A percentile compares a stretch with the other conserved stretches of the same genome.
These are phyloP conservation scores for Zarea fungicola DNA, from an alignment of 2,329 filamentous ascomycete genomes.

Conservation along the genomic window DNA sequence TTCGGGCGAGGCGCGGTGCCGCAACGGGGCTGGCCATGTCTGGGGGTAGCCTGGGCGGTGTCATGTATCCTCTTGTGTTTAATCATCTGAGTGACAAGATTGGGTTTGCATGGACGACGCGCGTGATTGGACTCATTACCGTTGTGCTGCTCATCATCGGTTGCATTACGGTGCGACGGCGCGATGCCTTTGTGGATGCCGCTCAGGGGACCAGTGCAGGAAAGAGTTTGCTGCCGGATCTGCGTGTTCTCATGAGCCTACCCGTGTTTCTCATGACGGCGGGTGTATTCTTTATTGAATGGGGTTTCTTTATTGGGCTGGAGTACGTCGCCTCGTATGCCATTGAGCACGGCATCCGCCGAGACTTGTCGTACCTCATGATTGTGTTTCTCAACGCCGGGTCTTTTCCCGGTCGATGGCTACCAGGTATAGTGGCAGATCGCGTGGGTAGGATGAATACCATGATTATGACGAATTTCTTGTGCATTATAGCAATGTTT, in stretches of 20 bases:
- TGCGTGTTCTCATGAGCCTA: constrained; percentile 54
- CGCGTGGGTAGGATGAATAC: constrained; percentile 51
- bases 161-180: constrained; percentile 4
- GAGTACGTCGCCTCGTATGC: constrained; percentile 58
- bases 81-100: constrained; percentile 36
- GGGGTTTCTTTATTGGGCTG: constrained; percentile 47
- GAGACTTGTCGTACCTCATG: constrained; percentile 57
- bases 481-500: constrained; percentile 44
- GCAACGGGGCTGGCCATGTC: constrained; percentile 72
- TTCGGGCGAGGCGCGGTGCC: constrained; percentile 63
- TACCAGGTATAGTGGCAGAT: constrained; percentile 52
- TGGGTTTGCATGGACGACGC: constrained; percentile 41
- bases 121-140: constrained; percentile 41
- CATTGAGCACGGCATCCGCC: constrained; percentile 43
- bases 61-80: constrained; percentile 49
- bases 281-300: constrained; percentile 28
- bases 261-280: constrained; percentile 22
- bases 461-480: constrained; percentile 51
- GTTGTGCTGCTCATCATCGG: constrained; percentile 42
- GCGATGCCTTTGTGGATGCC: constrained; percentile 37
- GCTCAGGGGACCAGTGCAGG: constrained; percentile 37
- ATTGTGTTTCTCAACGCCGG: constrained; percentile 63
- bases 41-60: constrained; percentile 57
- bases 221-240: constrained; percentile 50
- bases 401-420: constrained; percentile 53